These are phyloP conservation scores for Madurella fahalii DNA, from an alignment of 2,329 filamentous ascomycete genomes.

Conservation along the genomic window DNA sequence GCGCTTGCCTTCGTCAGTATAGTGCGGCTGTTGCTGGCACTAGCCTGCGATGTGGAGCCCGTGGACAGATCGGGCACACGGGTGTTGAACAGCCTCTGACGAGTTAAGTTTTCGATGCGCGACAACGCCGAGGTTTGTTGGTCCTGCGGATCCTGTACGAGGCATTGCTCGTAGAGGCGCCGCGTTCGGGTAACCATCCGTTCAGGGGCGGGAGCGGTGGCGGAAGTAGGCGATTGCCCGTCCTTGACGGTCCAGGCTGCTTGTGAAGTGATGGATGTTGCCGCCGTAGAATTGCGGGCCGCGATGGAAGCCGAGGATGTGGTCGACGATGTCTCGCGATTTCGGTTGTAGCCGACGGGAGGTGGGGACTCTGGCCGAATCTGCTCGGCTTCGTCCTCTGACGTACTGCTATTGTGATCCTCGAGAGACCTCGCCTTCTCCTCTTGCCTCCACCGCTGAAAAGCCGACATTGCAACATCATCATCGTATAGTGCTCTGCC, in stretches of 20 bases:
- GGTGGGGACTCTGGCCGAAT: slow-evolving; percentile 52
- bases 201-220: slow-evolving; percentile 48
- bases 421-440: slow-evolving; percentile 50
- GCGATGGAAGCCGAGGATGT: slow-evolving; percentile 66
- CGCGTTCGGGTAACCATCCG: slow-evolving; percentile 66
- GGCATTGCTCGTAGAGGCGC: slow-evolving; percentile 76
- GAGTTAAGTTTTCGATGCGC: slow-evolving; percentile 74
- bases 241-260: slow-evolving; percentile 50
- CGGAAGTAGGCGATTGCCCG: slow-evolving; percentile 39
- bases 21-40: slow-evolving; percentile 39
- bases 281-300: slow-evolving; percentile 76
- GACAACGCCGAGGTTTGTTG: slow-evolving; percentile 72
- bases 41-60: slow-evolving; percentile 44
- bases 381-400: slow-evolving; percentile 38
- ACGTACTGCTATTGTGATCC: slow-evolving; percentile 37
- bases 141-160: slow-evolving; percentile 75
- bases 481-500: slow-evolving; percentile 77
- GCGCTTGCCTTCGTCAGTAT: slow-evolving; percentile 59
- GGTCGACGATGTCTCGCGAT: slow-evolving; percentile 83
- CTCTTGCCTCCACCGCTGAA: slow-evolving; percentile 67
- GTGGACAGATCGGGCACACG: slow-evolving; percentile 48
- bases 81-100: slow-evolving; percentile 51
- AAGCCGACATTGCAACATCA: slow-evolving; percentile 77
- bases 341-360: slow-evolving; percentile 63
- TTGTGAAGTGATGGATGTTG: slow-evolving; percentile 83